These are phyloP conservation scores for Lenzites betulinus DNA, from an alignment of 768 basidiomycete species.

Conservation along the genomic window DNA sequence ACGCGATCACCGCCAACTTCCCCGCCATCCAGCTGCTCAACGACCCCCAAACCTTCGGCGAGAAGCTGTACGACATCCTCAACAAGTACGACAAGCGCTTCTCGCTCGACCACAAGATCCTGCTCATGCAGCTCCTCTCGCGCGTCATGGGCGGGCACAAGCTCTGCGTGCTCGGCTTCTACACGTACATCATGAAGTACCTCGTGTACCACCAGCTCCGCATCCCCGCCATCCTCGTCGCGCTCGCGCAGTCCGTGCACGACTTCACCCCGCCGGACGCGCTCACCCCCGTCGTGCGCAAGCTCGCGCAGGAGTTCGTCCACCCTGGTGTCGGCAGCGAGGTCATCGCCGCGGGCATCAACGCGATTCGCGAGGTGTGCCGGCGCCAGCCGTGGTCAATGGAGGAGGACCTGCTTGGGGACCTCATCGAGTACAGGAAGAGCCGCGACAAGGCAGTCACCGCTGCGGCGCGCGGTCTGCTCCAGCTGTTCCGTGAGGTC, in stretches of 20 bases:
- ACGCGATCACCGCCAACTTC: constrained; percentile 63
- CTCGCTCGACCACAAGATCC: constrained; percentile 94
- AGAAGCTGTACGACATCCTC: constrained; percentile 87
- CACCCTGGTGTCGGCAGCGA: constrained; percentile 96
- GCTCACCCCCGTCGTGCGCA: constrained; percentile 84
- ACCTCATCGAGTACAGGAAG: constrained; percentile 93
- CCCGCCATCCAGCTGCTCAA: constrained; percentile 90
- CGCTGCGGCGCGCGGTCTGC: constrained; percentile 82
- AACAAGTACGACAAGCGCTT: constrained; percentile 91
- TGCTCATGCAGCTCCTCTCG: constrained; percentile 95
- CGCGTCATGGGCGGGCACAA: constrained; percentile 93
- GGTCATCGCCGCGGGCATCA: constrained; percentile 95
- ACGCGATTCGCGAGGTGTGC: constrained; percentile 94
- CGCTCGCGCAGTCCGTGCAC: constrained; percentile 93
- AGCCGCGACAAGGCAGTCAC: constrained; percentile 93
- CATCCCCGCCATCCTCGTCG: constrained; percentile 90
- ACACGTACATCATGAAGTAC: constrained; percentile 95
- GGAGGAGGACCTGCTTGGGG: constrained; percentile 91
- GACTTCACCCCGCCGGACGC: constrained; percentile 94
- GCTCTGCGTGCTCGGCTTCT: constrained; percentile 90
- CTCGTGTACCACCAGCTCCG: constrained; percentile 90
- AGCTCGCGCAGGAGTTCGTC: constrained; percentile 94
- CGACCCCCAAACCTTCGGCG: constrained; percentile 94
- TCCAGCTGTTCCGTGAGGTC: constrained; percentile 93
- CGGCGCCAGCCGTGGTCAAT: constrained; percentile 94